A percentile compares a stretch with the other conserved stretches of the same genome.
Evolutionary conservation across 1,139 yeast genomes (phyloP).

Genomic region (Suhomyces anneliseae): DNA sequence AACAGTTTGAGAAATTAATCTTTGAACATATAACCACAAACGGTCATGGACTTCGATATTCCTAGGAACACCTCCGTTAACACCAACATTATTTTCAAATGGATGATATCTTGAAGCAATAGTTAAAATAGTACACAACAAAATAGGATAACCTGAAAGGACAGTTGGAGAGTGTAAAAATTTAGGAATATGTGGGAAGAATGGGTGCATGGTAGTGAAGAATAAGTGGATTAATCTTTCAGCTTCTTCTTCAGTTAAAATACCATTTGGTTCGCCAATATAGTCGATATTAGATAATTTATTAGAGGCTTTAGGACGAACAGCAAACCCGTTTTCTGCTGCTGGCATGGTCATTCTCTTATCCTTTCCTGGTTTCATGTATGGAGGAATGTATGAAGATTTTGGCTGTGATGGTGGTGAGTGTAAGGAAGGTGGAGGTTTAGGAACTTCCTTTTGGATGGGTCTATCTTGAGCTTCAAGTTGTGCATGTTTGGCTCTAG

Average conservation of each 20-base stretch:
- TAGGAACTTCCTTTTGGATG: background rate
- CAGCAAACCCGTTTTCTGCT: slow-evolving; percentile 45
- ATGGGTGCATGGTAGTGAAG: slow-evolving; percentile 82
- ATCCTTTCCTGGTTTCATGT: slow-evolving; percentile 11
- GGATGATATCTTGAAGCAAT: slow-evolving; percentile 75
- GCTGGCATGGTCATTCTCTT: slow-evolving; percentile 42
- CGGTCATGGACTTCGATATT: slow-evolving; percentile 71
- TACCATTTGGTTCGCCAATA: slow-evolving; percentile 57
- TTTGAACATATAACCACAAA: slow-evolving; percentile 81
- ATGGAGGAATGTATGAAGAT: slow-evolving; percentile 13
- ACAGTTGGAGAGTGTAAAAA: slow-evolving; percentile 67
- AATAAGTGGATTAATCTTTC: slow-evolving; percentile 60
- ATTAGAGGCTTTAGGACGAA: slow-evolving; percentile 56
- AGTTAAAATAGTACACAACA: slow-evolving; percentile 77
- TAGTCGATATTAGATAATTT: slow-evolving; percentile 62
- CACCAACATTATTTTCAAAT: slow-evolving; percentile 39
- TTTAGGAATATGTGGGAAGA: slow-evolving; percentile 80
- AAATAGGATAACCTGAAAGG: slow-evolving; percentile 75
- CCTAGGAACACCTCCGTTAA: slow-evolving; percentile 36
- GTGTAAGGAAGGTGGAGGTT: slow-evolving; percentile 5
- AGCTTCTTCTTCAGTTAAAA: slow-evolving; percentile 70
- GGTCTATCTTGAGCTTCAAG: slow-evolving; percentile 25
- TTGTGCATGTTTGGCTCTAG: slow-evolving; percentile 53
- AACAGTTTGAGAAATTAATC: slow-evolving; percentile 79
- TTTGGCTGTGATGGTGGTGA: background rate